Conservation (phyloP, 2,329 filamentous ascomycete species). For the Ophiosphaerella korrae region DNA sequence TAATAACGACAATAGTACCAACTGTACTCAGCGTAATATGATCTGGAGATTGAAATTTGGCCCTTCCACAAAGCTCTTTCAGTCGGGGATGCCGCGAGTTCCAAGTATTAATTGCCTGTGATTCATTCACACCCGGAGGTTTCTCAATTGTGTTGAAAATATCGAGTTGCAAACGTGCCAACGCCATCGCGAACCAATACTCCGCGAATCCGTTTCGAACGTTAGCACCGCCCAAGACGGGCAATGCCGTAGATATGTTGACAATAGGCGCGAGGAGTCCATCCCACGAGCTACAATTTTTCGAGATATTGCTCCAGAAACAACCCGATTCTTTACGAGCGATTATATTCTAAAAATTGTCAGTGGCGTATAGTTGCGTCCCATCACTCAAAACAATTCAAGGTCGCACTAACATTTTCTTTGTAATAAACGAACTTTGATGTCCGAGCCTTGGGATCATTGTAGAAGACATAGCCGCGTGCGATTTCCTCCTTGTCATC, state of each 20-base stretch:
- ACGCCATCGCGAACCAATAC: neutral
- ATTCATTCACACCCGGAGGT: neutral
- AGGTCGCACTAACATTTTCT: too few species aligned
- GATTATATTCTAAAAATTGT: slow-evolving; percentile 1
- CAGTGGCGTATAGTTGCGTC: neutral
- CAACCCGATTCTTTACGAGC: slow-evolving; percentile 1
- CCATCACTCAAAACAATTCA: neutral
- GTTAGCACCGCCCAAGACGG: neutral
- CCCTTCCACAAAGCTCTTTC: slow-evolving; percentile 1
- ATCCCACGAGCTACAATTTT: neutral
- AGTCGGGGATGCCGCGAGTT: neutral
- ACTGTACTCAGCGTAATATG: neutral
- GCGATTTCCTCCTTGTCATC: too few species aligned
- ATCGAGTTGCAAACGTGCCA: slow-evolving; percentile 1
- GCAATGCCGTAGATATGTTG: neutral
- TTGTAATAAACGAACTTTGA: too few species aligned
- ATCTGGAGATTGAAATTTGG: slow-evolving; percentile 1
- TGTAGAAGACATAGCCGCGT: too few species aligned
- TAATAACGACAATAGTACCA: neutral
- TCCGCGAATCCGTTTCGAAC: neutral
- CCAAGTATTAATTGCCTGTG: neutral
- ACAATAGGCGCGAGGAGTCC: neutral
- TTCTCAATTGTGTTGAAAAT: slow-evolving; percentile 5
- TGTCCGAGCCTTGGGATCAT: too few species aligned
- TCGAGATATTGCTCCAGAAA: neutral